Base-by-base conservation (phyloP, 345 rosid genomes). In the Cardamine occulta region DNA sequence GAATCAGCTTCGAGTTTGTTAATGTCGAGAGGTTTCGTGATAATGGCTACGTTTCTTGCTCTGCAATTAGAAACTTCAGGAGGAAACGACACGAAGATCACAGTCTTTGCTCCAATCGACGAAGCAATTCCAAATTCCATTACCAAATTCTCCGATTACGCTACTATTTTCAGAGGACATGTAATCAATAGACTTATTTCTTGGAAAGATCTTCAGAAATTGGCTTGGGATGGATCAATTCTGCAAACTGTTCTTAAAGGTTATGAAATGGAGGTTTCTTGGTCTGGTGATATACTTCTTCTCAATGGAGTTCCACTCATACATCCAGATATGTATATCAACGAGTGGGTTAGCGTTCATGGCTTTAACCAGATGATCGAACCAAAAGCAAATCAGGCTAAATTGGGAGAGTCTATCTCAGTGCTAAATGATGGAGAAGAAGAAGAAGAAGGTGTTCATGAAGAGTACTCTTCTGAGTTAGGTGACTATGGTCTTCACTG, bases 21-120 rank as follows among this genome's bases (percentile, higher is more conserved):
- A 56, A 74, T 66, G 18, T 72, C 84, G 0, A 75, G 82, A 62
- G 85, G 86, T 2, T 81, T 67, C 39, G 72, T 80, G 10, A 70
- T 80, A 10, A 77, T 82, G 81, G 81, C 81, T 3, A 73, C 81
- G 8, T 81, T 80, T 80, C 88, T 81, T 28, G 86, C 80, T 75
- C 23, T 80, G 34, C 88, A 85, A 54, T 49, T 81, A 1, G 69
- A 51, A 6, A 66, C 58, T 24, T 70, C 73, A 12, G 62, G 28
- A 8, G 66, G 21, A 4, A 70, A 63, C 68, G 75, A 56, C 32
- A 68, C 82, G 64, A 82, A 67, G 62, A 49, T 83, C 75, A 85
- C 86, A 32, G 65, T 85, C 77, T 81, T 83, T 9, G 86, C 88
- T 10, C 86, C 85, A 0, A 61, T 71, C 23, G 86, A 82, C 70